Evolutionary conservation across 1,284 basidiomycete species (phyloP).

Genomic region (Tilletia caries): DNA sequence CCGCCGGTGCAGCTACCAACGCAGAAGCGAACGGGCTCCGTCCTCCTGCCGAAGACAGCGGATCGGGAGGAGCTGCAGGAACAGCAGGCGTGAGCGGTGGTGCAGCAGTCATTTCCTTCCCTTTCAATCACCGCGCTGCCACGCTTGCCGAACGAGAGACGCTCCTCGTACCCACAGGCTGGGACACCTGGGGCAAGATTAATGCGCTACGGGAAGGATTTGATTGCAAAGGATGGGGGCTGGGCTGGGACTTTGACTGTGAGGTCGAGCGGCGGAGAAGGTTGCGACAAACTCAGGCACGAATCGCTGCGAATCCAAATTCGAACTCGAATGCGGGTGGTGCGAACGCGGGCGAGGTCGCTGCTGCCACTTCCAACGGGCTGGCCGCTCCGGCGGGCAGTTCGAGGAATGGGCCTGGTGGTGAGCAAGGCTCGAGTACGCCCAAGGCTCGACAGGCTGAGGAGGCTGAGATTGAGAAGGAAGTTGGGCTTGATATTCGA

Average conservation of each 20-base stretch:
- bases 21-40: neutral
- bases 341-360: neutral
- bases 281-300: neutral
- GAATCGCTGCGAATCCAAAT: neutral
- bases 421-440: neutral
- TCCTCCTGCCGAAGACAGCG: slow-evolving; percentile 11
- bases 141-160: slow-evolving; percentile 79
- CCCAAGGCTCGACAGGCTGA: neutral
- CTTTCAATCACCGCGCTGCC: slow-evolving; percentile 81
- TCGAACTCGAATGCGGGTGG: neutral
- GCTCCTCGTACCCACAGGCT: slow-evolving; percentile 86
- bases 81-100: slow-evolving; percentile 58
- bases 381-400: neutral
- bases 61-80: neutral
- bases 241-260: slow-evolving; percentile 62
- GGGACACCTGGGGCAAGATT: slow-evolving; percentile 98
- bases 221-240: slow-evolving; percentile 73
- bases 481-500: slow-evolving; percentile 19
- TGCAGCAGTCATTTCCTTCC: slow-evolving; percentile 72
- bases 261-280: slow-evolving; percentile 26
- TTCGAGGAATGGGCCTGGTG: neutral
- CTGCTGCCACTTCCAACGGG: neutral
- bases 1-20: slow-evolving; percentile 10
- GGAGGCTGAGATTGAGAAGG: slow-evolving; percentile 25
- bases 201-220: slow-evolving; percentile 84